Conservation (phyloP, 345 rosid genomes). For the Euphorbia pulcherrima region DNA sequence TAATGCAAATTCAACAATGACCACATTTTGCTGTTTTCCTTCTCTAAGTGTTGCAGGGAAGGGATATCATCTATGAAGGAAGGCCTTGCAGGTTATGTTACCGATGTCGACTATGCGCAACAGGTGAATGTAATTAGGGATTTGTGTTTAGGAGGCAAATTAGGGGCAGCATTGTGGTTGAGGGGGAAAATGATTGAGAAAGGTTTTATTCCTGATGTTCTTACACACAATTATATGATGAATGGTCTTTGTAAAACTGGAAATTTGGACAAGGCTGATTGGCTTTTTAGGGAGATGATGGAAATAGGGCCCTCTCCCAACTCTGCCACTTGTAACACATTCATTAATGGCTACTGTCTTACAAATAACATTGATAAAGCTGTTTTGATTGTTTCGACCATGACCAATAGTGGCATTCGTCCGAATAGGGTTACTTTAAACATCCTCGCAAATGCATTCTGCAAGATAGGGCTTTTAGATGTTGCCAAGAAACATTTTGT, state of each 20-base stretch:
- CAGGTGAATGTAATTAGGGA: constrained; percentile 38
- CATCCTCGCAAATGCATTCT: constrained; percentile 57
- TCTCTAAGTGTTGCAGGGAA: constrained; percentile 46
- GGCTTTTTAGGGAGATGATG: constrained; percentile 57
- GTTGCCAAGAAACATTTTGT: constrained; percentile 46
- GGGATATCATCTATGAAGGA: constrained; percentile 31
- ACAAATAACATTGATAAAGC: constrained; percentile 52
- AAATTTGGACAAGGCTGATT: constrained; percentile 48
- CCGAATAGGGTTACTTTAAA: constrained; percentile 63
- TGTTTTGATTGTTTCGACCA: constrained; percentile 40
- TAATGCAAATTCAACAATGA: not conserved
- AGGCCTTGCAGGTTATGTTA: constrained; percentile 12
- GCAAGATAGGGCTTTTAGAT: constrained; percentile 50
- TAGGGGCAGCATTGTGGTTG: constrained; percentile 61
- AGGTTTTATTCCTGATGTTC: constrained; percentile 53
- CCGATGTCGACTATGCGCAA: constrained; percentile 26
- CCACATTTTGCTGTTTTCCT: constrained; percentile 8
- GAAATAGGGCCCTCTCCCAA: constrained; percentile 65
- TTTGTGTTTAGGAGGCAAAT: constrained; percentile 56
- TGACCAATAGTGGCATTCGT: constrained; percentile 46
- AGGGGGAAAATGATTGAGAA: constrained; percentile 45
- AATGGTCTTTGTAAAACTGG: constrained; percentile 55
- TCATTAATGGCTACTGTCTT: constrained; percentile 57
- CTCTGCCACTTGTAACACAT: constrained; percentile 54
- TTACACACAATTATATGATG: constrained; percentile 62